Percentiles rank a stretch among this genome's conserved stretches.
phyloP scores from a whole-genome alignment of 176 grass and related monocot species.

The Phoenix dactylifera region DNA sequence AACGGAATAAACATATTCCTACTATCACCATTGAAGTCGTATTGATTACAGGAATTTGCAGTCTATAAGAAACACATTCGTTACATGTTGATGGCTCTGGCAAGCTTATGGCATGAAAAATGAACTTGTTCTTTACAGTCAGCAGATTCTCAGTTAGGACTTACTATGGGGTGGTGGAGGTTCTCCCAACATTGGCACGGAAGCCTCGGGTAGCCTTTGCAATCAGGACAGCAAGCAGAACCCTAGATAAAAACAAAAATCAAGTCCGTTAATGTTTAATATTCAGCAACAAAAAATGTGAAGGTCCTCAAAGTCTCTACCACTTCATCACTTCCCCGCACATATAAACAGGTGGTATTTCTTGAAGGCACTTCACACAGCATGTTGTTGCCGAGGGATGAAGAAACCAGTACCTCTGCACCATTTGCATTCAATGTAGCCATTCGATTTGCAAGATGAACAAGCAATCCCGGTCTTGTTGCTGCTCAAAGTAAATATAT shows the following conservation, averaged over 20 bases:
- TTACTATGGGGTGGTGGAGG: constrained; percentile 13
- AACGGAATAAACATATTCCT: too few relatives aligned
- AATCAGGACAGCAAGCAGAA: constrained; percentile 51
- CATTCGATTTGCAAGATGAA: constrained; percentile 65
- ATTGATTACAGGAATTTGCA: too few relatives aligned
- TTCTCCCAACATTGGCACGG: constrained; percentile 87
- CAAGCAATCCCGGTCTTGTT: constrained; percentile 74
- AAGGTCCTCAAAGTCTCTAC: background rate
- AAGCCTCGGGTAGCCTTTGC: constrained; percentile 94
- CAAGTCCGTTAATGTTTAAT: too few relatives aligned
- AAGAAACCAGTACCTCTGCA: constrained; percentile 86
- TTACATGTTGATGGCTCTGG: too few relatives aligned
- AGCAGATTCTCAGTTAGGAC: background rate
- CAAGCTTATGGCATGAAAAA: too few relatives aligned
- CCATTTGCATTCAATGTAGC: constrained; percentile 86
- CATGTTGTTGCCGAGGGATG: constrained; percentile 89
- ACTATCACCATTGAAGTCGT: too few relatives aligned
- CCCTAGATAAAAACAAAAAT: constrained; percentile 36
- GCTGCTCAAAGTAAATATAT: constrained; percentile 40
- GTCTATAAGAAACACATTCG: too few relatives aligned
- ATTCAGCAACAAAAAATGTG: too few relatives aligned
- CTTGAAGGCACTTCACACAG: constrained; percentile 87
- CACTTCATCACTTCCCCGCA: constrained; percentile 50
- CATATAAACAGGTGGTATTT: constrained; percentile 83
- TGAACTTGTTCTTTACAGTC: too few relatives aligned